These are phyloP conservation scores for Penium margaritaceum DNA, from an alignment of 139 green algal species.

Conservation along the genomic window DNA sequence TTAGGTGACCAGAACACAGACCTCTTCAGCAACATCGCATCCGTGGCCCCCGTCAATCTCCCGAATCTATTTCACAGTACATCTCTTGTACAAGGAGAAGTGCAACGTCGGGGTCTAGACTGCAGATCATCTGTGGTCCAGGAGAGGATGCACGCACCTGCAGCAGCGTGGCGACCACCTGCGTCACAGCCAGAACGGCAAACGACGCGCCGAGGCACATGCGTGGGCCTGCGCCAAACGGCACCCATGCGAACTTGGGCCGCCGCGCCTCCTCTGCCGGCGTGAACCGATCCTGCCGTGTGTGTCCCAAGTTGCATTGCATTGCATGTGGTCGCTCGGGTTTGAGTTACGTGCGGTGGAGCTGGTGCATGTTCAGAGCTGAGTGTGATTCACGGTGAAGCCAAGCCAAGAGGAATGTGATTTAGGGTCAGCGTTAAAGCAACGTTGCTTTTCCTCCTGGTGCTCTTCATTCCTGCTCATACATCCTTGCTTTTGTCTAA, in stretches of 20 bases:
- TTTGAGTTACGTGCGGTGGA: too few relatives aligned
- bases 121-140: too few relatives aligned
- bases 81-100: neutral
- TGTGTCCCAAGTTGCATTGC: neutral
- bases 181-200: conserved; percentile 34
- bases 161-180: conserved; percentile 30
- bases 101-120: too few relatives aligned
- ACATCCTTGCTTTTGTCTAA: too few relatives aligned
- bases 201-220: conserved; percentile 47
- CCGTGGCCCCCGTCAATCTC: neutral
- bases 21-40: neutral
- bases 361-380: too few relatives aligned
- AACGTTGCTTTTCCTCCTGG: too few relatives aligned
- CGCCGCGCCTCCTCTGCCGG: conserved; percentile 25
- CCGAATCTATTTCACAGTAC: neutral
- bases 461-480: too few relatives aligned
- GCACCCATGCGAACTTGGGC: conserved; percentile 26
- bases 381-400: too few relatives aligned
- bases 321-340: too few relatives aligned
- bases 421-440: too few relatives aligned
- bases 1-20: neutral
- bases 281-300: conserved; percentile 12
- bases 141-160: conserved; percentile 27
- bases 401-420: too few relatives aligned
- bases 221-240: conserved; percentile 44